Base-by-base conservation (phyloP, 1,139 yeast species). In the Hyphopichia buzzinii region DNA sequence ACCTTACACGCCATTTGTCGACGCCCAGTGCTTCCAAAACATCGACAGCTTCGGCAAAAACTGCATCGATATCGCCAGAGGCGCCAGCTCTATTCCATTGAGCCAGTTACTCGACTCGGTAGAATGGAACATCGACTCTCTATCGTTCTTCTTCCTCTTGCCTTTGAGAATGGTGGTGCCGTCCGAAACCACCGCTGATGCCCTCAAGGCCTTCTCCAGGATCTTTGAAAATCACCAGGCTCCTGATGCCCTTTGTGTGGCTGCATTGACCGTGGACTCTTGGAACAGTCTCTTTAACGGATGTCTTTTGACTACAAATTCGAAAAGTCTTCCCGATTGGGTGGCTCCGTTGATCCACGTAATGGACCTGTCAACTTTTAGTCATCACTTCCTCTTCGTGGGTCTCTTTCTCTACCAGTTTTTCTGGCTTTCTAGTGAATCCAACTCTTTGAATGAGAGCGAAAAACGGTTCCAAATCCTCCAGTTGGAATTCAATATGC, bases 401-500 rank as follows among this genome's bases (percentile, higher is more conserved):
- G 47, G 46, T 8, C 31, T 39, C 8, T 50, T 45, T 32, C 31
- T 50, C 3, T 52, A 52, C 30, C 44, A 42, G 31, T 37, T 52
- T 15, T 23, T 46, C 2, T 51, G 55, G 56, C 34, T 52, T 17
- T 39, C 35, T n/a, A 13, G 41, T 29, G 41, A 44, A 19, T 10
- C 5, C 13, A 29, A 30, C 3, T 13, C 34, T 1, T 24, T 47
- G 14, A 16, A 38, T 13, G 33, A 29, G 15, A 33, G 30, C 17
- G 49, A 47, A 14, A 45, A 40, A 13, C 48, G 41, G 24, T 33
- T 27, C 14, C 33, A 41, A 28, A 31, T 52, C 3, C 33, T 54
- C n/a, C 44, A 47, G 16, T 43, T 54, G 30, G 59, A 54, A 34
- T 52, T 41, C 34, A 51, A 52, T 35, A 52, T 54, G 50, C 41